These are phyloP conservation scores for Neurospora terricola DNA, from an alignment of 495 filamentous ascomycete genomes.

Conservation along the genomic window DNA sequence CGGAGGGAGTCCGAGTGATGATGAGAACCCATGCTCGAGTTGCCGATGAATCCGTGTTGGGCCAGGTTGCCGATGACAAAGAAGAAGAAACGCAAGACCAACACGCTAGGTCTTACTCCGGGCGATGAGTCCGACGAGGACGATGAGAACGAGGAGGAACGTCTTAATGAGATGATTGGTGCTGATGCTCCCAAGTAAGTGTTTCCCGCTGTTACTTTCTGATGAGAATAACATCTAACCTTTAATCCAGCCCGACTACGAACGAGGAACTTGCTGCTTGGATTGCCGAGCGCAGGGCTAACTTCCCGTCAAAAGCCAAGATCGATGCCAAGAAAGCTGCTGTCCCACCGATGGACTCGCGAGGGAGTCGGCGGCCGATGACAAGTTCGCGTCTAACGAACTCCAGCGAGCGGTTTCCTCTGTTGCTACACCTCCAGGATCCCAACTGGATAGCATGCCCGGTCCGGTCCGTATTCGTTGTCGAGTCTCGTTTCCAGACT, in stretches of 20 bases:
- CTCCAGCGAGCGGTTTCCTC: neutral
- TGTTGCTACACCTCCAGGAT: neutral
- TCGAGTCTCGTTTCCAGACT: neutral
- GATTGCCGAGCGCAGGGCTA: neutral
- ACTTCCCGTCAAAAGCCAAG: neutral
- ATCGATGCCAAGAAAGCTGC: neutral
- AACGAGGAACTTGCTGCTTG: neutral
- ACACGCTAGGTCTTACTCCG: neutral
- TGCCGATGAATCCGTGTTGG: neutral
- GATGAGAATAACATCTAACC: neutral
- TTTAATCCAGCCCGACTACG: neutral
- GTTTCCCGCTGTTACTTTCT: slow-evolving; percentile 18
- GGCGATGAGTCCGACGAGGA: neutral
- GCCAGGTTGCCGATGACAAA: neutral
- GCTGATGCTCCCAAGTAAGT: slow-evolving; percentile 38
- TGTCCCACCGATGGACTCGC: neutral
- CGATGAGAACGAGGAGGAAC: slow-evolving; percentile 14
- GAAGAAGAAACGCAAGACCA: neutral
- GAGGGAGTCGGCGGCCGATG: neutral
- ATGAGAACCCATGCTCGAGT: neutral
- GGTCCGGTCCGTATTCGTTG: neutral
- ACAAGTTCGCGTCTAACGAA: neutral
- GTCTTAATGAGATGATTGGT: slow-evolving; percentile 52
- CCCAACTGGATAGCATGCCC: neutral
- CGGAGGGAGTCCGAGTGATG: neutral